Conservation (phyloP, 2,329 filamentous ascomycete species). For the Venturia aucupariae region DNA sequence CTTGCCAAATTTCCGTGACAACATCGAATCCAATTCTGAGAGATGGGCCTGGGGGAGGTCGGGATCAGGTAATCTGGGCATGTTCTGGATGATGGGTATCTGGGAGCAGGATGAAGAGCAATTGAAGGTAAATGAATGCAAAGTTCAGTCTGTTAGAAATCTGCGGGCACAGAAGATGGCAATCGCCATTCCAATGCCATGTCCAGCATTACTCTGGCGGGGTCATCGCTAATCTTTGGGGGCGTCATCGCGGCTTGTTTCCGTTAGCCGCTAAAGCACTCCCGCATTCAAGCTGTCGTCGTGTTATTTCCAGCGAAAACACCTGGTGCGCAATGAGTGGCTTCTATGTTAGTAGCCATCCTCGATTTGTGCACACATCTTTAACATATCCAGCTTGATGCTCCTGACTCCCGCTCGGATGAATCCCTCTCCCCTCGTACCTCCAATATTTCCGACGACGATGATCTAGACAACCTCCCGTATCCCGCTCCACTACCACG, state of each 20-base stretch:
- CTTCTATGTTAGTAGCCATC: slow-evolving; percentile 34
- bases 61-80: slow-evolving; percentile 23
- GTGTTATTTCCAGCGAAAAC: slow-evolving; percentile 8
- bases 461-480: slow-evolving; percentile 53
- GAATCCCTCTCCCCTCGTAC: neutral
- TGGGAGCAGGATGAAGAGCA: neutral
- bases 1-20: slow-evolving; percentile 67
- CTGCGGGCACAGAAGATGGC: neutral
- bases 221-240: slow-evolving; percentile 1
- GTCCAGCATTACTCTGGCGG: neutral
- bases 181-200: neutral
- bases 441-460: slow-evolving; percentile 6
- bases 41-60: slow-evolving; percentile 50
- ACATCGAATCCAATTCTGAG: slow-evolving; percentile 55
- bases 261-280: slow-evolving; percentile 8
- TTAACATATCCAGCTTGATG: slow-evolving; percentile 9
- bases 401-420: slow-evolving; percentile 13
- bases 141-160: neutral
- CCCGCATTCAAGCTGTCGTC: slow-evolving; percentile 8
- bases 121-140: neutral
- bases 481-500: slow-evolving; percentile 82
- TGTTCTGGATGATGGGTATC: neutral
- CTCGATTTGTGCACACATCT: slow-evolving; percentile 9
- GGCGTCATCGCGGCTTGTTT: neutral
- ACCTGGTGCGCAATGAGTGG: slow-evolving; percentile 32